Conservation (phyloP, 352 stramenopile genomes). For the Globisporangium sylvaticum region DNA sequence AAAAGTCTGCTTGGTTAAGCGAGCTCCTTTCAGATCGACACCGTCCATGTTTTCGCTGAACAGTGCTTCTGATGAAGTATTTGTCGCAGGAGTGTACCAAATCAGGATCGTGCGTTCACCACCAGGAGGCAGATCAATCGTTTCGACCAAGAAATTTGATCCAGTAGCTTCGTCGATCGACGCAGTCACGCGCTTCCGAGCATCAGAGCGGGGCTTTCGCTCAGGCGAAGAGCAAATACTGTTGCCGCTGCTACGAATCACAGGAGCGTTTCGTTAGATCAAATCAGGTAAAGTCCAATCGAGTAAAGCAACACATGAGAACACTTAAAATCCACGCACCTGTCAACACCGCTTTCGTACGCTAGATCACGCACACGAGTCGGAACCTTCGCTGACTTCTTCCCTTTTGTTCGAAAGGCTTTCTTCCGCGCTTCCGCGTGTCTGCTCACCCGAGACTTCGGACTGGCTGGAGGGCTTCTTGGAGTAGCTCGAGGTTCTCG, state of each 20-base stretch:
- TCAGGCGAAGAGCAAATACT: conserved; percentile 81
- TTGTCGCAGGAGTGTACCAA: conserved; percentile 71
- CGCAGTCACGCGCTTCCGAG: conserved; percentile 32
- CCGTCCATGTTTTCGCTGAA: conserved; percentile 44
- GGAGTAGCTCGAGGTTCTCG: conserved; percentile 44
- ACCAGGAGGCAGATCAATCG: conserved; percentile 78
- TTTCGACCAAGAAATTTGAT: conserved; percentile 88
- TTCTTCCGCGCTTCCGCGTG: conserved; percentile 45
- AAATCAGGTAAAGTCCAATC: background rate
- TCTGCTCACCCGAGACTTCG: conserved; percentile 41
- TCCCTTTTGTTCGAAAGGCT: conserved; percentile 41
- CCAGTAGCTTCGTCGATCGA: conserved; percentile 58
- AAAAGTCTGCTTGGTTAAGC: conserved; percentile 85
- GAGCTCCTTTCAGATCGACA: conserved; percentile 75
- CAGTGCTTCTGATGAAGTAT: conserved; percentile 34
- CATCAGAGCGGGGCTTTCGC: conserved; percentile 43
- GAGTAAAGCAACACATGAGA: background rate
- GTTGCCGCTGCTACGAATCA: conserved; percentile 22
- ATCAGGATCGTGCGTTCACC: conserved; percentile 87
- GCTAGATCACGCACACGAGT: conserved; percentile 54
- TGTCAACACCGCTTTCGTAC: conserved; percentile 79
- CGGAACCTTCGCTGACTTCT: conserved; percentile 42
- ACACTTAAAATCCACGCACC: conserved; percentile 28
- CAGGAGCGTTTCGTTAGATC: background rate
- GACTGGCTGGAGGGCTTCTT: conserved; percentile 50